Evolutionary conservation across 331 rosid species (phyloP).

Genomic region (Rhamnella rubrinervis): DNA sequence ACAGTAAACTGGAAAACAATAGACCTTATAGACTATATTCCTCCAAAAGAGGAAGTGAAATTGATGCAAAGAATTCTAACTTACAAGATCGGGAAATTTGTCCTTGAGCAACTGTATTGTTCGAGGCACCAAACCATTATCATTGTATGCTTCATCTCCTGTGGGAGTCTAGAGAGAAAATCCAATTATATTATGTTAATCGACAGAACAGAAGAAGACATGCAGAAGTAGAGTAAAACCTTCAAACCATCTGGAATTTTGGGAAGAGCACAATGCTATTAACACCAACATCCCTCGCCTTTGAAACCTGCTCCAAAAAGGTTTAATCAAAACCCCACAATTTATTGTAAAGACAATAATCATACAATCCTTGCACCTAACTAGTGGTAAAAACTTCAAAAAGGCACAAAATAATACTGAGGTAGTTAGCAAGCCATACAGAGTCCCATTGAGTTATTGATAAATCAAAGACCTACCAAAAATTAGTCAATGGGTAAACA

Average conservation of each 20-base stretch:
- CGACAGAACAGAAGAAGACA: conserved; percentile 15
- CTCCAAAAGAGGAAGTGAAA: background rate
- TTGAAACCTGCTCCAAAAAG: conserved; percentile 67
- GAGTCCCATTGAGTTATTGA: too few relatives aligned
- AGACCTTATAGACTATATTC: background rate
- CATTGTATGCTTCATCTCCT: conserved; percentile 91
- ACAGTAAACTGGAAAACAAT: conserved; percentile 4
- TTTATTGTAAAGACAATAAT: background rate
- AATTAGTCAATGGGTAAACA: too few relatives aligned
- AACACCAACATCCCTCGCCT: conserved; percentile 91
- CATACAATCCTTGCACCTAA: too few relatives aligned
- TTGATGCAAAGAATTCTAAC: conserved; percentile 24
- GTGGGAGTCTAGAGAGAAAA: conserved; percentile 58
- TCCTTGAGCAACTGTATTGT: conserved; percentile 84
- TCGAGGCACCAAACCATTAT: conserved; percentile 86
- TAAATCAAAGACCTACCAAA: too few relatives aligned
- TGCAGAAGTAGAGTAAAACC: conserved; percentile 43
- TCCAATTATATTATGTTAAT: conserved; percentile 22
- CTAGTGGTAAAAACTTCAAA: too few relatives aligned
- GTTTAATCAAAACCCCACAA: conserved; percentile 2
- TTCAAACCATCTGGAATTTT: conserved; percentile 93
- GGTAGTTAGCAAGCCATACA: too few relatives aligned
- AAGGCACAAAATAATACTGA: too few relatives aligned
- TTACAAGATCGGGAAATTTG: conserved; percentile 92
- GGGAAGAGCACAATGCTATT: conserved; percentile 88